Evolutionary conservation across 306 rosid species (phyloP), one percentile per base, ranked within the genome.

Genomic region (Gastrolobium villosum): DNA sequence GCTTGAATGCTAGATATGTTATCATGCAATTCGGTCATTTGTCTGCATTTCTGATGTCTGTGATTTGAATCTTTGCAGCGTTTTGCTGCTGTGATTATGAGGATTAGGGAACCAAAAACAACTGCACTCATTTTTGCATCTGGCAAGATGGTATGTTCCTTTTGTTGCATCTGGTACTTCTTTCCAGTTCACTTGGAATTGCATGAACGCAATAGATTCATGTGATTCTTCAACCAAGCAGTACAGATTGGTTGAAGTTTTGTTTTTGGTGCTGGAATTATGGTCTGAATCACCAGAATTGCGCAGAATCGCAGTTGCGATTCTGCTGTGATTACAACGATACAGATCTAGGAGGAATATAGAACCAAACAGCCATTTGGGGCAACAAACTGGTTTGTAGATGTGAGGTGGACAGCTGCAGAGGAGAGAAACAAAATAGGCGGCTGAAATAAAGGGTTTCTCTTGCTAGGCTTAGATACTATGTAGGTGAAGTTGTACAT

Each of bases 1-100:
- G 10, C 44, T 2, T 59, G n/a, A 31, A 14, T 55, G 61, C 53
- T 56, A 7, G 73, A 32, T 11, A 45, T 66, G 10, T 36, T 4
- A 7, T 45, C 35, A 45, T 65, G 37, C 76, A 45, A 36, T 67
- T 73, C 65, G 54, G 75, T 65, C 64, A 30, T 35, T 55, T 73
- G 28, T 63, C 46, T 65, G 35, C 28, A 41, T 20, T 46, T 8
- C 65, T 70, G 31, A 79, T 65, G 34, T 78, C 74, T 76, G n/a
- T 54, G 20, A 20, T 85, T 48, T 65, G 62, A 69, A 34, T 46
- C 57, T 86, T 48, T 88, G 81, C 91, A 94, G 98, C 97, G 98
- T 72, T 94, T 94, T 89, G 98, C 97, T 54, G 98, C 98, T 31
- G 98, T 94, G 64, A 94, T 94, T 56, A 94, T 94, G 98, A 89